A percentile compares a stretch with the other conserved stretches of the same genome.
Evolutionary conservation across 306 rosid species (phyloP).

Genomic region (Quercus glauca): DNA sequence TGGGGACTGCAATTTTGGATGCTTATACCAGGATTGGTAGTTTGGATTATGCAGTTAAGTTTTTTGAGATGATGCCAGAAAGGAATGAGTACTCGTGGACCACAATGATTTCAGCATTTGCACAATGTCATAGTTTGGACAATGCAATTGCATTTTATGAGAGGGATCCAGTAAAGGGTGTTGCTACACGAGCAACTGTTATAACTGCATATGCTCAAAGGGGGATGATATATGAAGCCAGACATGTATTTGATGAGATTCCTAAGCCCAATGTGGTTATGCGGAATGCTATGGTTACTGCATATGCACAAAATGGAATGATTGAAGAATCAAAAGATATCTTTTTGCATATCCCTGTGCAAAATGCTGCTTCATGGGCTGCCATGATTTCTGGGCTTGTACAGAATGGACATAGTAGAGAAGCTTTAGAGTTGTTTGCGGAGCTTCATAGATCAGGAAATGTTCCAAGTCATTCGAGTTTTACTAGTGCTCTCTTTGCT

Average conservation of each 20-base stretch:
- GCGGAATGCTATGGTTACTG: constrained; percentile 41
- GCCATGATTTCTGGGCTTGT: constrained; percentile 38
- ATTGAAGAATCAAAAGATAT: constrained; percentile 36
- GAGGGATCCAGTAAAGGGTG: constrained; percentile 23
- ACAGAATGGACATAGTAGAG: constrained; percentile 30
- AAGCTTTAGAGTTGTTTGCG: constrained; percentile 29
- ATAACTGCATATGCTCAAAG: constrained; percentile 35
- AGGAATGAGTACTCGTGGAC: constrained; percentile 33
- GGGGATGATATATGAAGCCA: constrained; percentile 30
- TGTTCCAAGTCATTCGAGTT: constrained; percentile 27
- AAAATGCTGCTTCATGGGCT: constrained; percentile 35
- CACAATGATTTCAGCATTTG: constrained; percentile 28
- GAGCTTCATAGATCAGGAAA: constrained; percentile 35
- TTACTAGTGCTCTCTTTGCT: constrained; percentile 37
- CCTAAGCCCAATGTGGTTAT: constrained; percentile 32
- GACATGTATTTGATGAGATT: constrained; percentile 27
- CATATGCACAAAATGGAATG: constrained; percentile 44
- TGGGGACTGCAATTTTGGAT: constrained; percentile 28
- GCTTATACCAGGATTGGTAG: constrained; percentile 29
- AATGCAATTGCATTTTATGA: constrained; percentile 24
- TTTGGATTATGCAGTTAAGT: constrained; percentile 9
- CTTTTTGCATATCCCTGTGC: constrained; percentile 20
- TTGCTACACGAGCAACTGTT: constrained; percentile 23
- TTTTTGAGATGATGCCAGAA: constrained; percentile 33
- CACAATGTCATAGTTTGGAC: constrained; percentile 16